Conservation (phyloP, 768 basidiomycete genomes). For the Russula sp. region DNA sequence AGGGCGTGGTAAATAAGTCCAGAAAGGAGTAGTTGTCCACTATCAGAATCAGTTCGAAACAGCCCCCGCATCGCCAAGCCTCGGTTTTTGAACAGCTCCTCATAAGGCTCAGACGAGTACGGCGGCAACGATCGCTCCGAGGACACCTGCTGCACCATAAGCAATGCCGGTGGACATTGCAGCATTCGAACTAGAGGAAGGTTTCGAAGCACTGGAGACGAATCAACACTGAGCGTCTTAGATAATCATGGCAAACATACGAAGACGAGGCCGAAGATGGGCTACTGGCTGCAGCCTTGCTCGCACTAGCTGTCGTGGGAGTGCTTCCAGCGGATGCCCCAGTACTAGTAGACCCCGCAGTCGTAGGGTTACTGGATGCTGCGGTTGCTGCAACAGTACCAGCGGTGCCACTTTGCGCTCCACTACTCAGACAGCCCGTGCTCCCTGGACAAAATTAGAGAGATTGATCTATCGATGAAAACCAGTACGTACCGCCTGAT, state of each 20-base stretch:
- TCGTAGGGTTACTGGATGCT: not conserved
- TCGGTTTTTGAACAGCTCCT: not conserved
- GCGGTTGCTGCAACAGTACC: constrained; percentile 8
- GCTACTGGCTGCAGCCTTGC: not conserved
- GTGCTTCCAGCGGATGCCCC: not conserved
- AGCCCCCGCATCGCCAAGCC: not conserved
- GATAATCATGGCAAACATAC: not conserved
- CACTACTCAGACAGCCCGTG: constrained; percentile 30
- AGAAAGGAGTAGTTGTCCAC: constrained; percentile 12
- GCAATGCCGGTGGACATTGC: constrained; percentile 34
- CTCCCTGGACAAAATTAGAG: constrained; percentile 24
- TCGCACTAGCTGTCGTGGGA: not conserved
- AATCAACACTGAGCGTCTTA: not conserved
- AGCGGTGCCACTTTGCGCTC: not conserved
- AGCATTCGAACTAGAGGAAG: constrained; percentile 21
- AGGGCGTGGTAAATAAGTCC: not conserved
- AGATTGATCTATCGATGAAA: not conserved
- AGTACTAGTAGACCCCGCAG: constrained; percentile 1
- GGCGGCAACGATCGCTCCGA: constrained; percentile 33
- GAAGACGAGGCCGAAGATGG: not conserved
- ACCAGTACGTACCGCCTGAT: constrained; percentile 24
- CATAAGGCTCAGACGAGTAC: constrained; percentile 30
- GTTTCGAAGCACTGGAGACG: not conserved
- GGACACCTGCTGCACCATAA: constrained; percentile 34
- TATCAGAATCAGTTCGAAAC: not conserved